Evolutionary conservation across 208 protist species (phyloP).

Genomic region (Entamoeba histolytica): DNA sequence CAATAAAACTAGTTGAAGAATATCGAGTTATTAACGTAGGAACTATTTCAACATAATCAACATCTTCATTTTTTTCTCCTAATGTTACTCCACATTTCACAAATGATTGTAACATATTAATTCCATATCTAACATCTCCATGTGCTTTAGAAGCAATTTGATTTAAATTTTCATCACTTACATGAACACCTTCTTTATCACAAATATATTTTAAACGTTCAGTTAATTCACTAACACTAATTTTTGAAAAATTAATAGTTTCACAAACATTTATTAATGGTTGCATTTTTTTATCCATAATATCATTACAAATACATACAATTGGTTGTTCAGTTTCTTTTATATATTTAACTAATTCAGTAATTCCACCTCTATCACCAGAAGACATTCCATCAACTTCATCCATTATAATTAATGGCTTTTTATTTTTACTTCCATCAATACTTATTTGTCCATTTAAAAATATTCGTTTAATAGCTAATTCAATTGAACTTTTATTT

Average conservation of each 20-base stretch:
- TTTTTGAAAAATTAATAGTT: not conserved
- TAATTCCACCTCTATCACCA: slow-evolving; percentile 73
- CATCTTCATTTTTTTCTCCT: not conserved
- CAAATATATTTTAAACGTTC: not conserved
- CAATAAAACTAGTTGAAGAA: not conserved
- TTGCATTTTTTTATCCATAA: slow-evolving; percentile 62
- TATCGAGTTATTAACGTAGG: not conserved
- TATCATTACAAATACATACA: slow-evolving; percentile 94
- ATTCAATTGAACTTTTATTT: slow-evolving; percentile 60
- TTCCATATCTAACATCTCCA: not conserved
- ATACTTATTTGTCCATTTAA: slow-evolving; percentile 48
- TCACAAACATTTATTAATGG: slow-evolving; percentile 52
- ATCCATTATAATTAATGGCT: slow-evolving; percentile 72
- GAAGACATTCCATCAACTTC: slow-evolving; percentile 90
- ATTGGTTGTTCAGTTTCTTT: slow-evolving; percentile 58
- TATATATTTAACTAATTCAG: slow-evolving; percentile 68
- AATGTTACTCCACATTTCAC: not conserved
- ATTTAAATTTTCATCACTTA: not conserved
- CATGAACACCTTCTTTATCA: not conserved
- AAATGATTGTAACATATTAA: not conserved
- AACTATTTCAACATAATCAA: not conserved
- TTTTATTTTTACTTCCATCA: not conserved
- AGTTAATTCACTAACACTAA: not conserved
- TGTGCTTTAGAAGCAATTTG: not conserved
- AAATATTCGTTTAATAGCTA: slow-evolving; percentile 47